Evolutionary conservation across 225 moss, liverwort and hornwort species (phyloP).

Genomic region (Ulota crispa): DNA sequence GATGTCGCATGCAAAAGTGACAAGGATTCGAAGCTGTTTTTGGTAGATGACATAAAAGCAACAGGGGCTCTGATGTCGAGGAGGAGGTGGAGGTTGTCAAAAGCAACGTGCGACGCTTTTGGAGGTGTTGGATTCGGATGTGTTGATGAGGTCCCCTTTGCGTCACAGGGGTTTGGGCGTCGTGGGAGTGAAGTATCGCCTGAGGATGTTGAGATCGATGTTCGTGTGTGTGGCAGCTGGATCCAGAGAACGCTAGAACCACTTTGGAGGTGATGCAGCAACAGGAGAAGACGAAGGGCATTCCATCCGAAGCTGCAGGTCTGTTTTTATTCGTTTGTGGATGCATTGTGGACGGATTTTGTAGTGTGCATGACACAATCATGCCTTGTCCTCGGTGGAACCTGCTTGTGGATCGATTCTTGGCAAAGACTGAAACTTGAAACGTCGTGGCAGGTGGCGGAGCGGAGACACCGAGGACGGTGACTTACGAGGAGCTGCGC

Average conservation of each 20-base stretch:
- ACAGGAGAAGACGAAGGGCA: slow-evolving; percentile 48
- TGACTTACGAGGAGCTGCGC: slow-evolving; percentile 79
- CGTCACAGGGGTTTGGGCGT: not conserved
- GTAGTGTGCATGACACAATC: not conserved
- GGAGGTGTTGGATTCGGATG: no score
- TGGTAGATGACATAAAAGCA: not conserved
- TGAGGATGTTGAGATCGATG: not conserved
- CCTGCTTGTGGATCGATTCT: not conserved
- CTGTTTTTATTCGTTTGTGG: not conserved
- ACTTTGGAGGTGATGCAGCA: slow-evolving; percentile 83
- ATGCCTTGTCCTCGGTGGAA: not conserved
- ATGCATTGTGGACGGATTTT: not conserved
- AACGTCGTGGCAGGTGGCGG: slow-evolving; percentile 38
- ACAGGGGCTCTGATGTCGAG: not conserved
- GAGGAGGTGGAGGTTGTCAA: not conserved
- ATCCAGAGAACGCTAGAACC: slow-evolving; percentile 84
- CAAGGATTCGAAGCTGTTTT: not conserved
- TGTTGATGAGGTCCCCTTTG: no score
- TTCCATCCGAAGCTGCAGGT: slow-evolving; percentile 47
- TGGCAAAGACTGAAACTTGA: not conserved
- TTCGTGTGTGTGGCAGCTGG: slow-evolving; percentile 56
- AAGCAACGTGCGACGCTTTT: not conserved
- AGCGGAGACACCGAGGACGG: slow-evolving; percentile 59
- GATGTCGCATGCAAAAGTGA: not conserved
- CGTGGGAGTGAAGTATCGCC: not conserved